Conservation (phyloP, 2,329 filamentous ascomycete species). For the Fusarium algeriense region DNA sequence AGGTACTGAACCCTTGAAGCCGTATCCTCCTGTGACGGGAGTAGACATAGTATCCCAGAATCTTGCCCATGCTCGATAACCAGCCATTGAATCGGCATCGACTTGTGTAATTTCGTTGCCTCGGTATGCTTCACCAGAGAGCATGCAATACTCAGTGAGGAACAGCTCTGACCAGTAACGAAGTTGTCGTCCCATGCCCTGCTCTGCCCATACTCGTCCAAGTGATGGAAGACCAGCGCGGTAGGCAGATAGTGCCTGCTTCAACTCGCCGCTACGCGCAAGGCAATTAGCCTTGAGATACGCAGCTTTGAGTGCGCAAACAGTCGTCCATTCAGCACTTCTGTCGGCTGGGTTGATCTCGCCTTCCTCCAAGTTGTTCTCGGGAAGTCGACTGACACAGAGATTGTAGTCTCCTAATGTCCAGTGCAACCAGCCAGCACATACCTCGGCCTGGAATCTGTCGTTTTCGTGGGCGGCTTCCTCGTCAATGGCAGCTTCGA, state of each 20-base stretch:
- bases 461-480: conserved; percentile 68
- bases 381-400: conserved; percentile 69
- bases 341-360: conserved; percentile 65
- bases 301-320: conserved; percentile 82
- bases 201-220: conserved; percentile 62
- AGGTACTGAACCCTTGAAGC: conserved; percentile 69
- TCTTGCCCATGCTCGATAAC: conserved; percentile 75
- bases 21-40: conserved; percentile 65
- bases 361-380: conserved; percentile 66
- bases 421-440: conserved; percentile 88
- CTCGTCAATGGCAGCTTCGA: conserved; percentile 68
- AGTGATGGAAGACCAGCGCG: conserved; percentile 75
- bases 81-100: conserved; percentile 66
- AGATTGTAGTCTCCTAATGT: conserved; percentile 75
- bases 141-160: conserved; percentile 79
- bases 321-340: conserved; percentile 80
- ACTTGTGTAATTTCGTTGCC: conserved; percentile 63
- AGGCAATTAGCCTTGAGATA: conserved; percentile 80
- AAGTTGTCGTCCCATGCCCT: conserved; percentile 72
- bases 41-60: conserved; percentile 72
- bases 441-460: conserved; percentile 83
- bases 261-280: conserved; percentile 60
- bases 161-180: conserved; percentile 83
- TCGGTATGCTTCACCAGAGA: conserved; percentile 71
- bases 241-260: conserved; percentile 75